Conservation (phyloP, 129 eudicot species). For the Tagetes patula region DNA sequence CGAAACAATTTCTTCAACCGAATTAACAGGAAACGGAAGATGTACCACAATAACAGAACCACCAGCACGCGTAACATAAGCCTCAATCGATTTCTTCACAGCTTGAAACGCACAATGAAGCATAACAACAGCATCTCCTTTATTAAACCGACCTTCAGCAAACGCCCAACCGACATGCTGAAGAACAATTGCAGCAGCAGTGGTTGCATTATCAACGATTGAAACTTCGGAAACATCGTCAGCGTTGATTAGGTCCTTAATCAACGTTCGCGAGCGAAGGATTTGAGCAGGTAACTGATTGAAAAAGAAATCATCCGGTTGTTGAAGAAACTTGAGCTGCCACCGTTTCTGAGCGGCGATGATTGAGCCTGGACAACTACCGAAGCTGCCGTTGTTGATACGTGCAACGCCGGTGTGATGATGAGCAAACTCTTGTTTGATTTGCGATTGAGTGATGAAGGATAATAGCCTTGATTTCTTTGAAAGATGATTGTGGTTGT, state of each 20-base stretch:
- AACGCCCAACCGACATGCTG: slow-evolving; percentile 65
- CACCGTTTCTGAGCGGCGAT: slow-evolving; percentile 57
- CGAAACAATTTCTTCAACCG: slow-evolving; percentile 41
- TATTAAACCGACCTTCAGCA: slow-evolving; percentile 40
- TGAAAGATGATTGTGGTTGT: slow-evolving; percentile 8
- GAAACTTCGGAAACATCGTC: slow-evolving; percentile 66
- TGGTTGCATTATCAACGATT: slow-evolving; percentile 90
- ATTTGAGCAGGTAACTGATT: slow-evolving; percentile 50
- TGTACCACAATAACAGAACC: slow-evolving; percentile 70
- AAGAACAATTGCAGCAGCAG: slow-evolving; percentile 85
- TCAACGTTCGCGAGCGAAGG: slow-evolving; percentile 46
- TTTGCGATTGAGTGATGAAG: slow-evolving; percentile 47
- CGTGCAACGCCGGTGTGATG: slow-evolving; percentile 58
- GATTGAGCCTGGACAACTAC: slow-evolving; percentile 61
- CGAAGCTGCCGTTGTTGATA: slow-evolving; percentile 89
- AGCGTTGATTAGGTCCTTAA: slow-evolving; percentile 64
- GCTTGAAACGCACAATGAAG: slow-evolving; percentile 80
- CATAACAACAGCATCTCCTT: slow-evolving; percentile 68
- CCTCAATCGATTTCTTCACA: slow-evolving; percentile 77
- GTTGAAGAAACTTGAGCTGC: slow-evolving; percentile 66
- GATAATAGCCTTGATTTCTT: slow-evolving; percentile 50
- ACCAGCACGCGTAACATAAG: slow-evolving; percentile 77
- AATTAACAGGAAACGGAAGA: slow-evolving; percentile 63
- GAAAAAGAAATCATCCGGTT: slow-evolving; percentile 73
- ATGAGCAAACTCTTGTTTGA: slow-evolving; percentile 60